Conservation (phyloP, 2,329 filamentous ascomycete species). For the Coniochaeta sp. region DNA sequence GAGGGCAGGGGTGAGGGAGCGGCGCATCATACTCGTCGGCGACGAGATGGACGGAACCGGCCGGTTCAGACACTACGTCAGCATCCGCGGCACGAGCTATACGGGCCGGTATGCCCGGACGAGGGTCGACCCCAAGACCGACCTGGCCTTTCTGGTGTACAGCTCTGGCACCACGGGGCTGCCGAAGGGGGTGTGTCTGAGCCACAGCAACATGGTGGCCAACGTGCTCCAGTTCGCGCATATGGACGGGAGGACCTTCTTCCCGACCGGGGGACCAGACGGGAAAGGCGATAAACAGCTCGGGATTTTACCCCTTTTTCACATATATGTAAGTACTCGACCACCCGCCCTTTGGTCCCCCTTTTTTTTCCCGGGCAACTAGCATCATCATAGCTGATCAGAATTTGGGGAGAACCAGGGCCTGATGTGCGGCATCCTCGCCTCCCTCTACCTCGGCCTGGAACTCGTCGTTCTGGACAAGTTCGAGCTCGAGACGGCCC, state of each 20-base stretch:
- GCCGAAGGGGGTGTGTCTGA: slow-evolving; percentile 86
- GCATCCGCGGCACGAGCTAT: slow-evolving; percentile 56
- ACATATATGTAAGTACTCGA: slow-evolving; percentile 67
- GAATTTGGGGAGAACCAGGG: slow-evolving; percentile 25
- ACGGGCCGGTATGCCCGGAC: slow-evolving; percentile 46
- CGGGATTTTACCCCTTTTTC: slow-evolving; percentile 81
- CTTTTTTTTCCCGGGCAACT: too few relatives aligned
- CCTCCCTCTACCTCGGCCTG: slow-evolving; percentile 57
- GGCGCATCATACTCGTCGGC: slow-evolving; percentile 71
- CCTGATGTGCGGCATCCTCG: slow-evolving; percentile 65
- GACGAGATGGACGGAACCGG: slow-evolving; percentile 53
- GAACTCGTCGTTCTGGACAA: slow-evolving; percentile 65
- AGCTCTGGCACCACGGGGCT: slow-evolving; percentile 84
- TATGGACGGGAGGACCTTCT: slow-evolving; percentile 48
- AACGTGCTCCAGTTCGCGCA: slow-evolving; percentile 54
- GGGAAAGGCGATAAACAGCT: slow-evolving; percentile 65
- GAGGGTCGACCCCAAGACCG: slow-evolving; percentile 58
- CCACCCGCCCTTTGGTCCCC: too few relatives aligned
- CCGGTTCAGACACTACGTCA: slow-evolving; percentile 63
- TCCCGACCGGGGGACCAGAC: slow-evolving; percentile 48
- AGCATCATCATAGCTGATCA: slow-evolving; percentile 13
- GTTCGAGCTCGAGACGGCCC: slow-evolving; percentile 77
- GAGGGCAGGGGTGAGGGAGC: slow-evolving; percentile 60
- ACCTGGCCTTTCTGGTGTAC: slow-evolving; percentile 81
- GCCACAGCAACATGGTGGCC: slow-evolving; percentile 73